Evolutionary conservation across 202 grass and related monocot genomes (phyloP).

Genomic region (Alloteropsis angusta): DNA sequence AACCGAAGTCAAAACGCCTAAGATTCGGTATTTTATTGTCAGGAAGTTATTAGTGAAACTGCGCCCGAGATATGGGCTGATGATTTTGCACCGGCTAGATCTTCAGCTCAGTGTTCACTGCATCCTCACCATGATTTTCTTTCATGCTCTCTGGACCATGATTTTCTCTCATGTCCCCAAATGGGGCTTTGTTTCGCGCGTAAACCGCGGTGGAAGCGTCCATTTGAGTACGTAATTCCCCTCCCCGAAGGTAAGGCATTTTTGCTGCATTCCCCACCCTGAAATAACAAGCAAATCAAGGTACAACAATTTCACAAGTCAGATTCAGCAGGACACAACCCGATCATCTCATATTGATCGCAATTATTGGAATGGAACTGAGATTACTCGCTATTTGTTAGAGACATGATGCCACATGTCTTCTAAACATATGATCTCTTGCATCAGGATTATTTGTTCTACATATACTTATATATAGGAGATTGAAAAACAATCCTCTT

Average conservation of each 20-base stretch:
- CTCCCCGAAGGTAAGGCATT: not conserved
- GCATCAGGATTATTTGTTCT: not conserved
- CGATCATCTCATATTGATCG: not conserved
- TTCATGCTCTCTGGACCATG: not conserved
- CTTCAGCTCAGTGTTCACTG: conserved; percentile 24
- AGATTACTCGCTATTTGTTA: not conserved
- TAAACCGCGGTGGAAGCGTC: too few relatives aligned
- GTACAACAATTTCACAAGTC: not conserved
- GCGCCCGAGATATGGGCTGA: not conserved
- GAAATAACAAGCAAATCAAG: not conserved
- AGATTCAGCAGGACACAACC: not conserved
- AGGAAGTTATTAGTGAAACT: not conserved
- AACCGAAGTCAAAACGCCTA: not conserved
- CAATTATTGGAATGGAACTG: not conserved
- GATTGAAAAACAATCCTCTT: not conserved
- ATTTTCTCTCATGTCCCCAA: not conserved
- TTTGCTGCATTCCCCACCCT: not conserved
- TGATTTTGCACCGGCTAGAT: conserved; percentile 4
- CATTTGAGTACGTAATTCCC: not conserved
- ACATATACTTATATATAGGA: not conserved
- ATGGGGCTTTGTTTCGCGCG: too few relatives aligned
- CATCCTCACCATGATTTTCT: not conserved
- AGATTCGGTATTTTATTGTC: not conserved
- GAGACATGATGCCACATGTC: not conserved
- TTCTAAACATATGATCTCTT: not conserved